Conservation (phyloP, 2,329 filamentous ascomycete species). For the Apiospora sp. region DNA sequence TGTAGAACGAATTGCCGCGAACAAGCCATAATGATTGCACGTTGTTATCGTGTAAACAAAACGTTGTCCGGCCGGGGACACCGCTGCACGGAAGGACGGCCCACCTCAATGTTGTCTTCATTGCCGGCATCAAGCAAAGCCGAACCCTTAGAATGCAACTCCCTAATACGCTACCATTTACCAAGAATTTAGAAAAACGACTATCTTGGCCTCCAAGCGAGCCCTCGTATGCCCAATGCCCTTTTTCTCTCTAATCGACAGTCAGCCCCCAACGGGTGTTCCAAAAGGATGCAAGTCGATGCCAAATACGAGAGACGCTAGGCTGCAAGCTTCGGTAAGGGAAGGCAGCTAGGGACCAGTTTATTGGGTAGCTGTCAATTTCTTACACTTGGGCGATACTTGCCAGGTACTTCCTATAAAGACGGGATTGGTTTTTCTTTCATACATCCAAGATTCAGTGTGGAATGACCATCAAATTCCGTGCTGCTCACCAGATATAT, state of each 20-base stretch:
- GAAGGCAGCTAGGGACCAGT: background rate
- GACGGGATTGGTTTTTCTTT: background rate
- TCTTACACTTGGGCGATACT: background rate
- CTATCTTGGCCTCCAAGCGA: background rate
- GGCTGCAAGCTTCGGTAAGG: background rate
- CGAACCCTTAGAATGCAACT: background rate
- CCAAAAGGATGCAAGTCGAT: background rate
- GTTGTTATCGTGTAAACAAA: background rate
- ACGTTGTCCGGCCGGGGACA: background rate
- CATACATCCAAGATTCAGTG: background rate
- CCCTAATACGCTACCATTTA: background rate
- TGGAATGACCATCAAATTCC: background rate
- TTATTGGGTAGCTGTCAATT: constrained; percentile 5
- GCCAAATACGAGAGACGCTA: constrained; percentile 15
- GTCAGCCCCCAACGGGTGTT: background rate
- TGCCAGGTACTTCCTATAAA: background rate
- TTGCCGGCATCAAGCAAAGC: background rate
- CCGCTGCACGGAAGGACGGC: background rate
- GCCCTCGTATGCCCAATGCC: background rate
- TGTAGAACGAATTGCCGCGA: background rate
- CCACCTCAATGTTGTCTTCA: background rate
- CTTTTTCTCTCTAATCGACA: background rate
- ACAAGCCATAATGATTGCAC: background rate
- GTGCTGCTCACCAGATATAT: background rate
- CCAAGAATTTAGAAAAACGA: background rate